Conservation (phyloP, 1,139 yeast species). For the Blastobotrys apis region DNA sequence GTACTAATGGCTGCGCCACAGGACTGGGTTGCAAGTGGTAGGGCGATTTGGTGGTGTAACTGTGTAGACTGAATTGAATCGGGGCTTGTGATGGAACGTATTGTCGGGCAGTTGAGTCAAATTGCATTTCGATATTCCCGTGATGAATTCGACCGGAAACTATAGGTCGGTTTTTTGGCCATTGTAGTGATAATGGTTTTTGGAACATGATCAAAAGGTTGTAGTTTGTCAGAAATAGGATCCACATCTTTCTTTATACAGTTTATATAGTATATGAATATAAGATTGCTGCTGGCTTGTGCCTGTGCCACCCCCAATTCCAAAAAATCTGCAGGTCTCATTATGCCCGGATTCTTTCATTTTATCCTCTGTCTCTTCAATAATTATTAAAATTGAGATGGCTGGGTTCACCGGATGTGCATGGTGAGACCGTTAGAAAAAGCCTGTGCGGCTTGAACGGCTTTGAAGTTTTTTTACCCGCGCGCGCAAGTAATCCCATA, state of each 20-base stretch:
- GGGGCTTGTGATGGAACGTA: constrained; percentile 7
- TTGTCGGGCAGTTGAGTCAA: neutral
- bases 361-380: too few relatives aligned
- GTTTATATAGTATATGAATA: too few relatives aligned
- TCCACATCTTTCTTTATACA: too few relatives aligned
- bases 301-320: too few relatives aligned
- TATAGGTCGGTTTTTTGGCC: constrained; percentile 8
- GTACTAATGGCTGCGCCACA: neutral
- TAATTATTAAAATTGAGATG: neutral
- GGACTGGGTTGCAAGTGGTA: neutral
- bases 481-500: too few relatives aligned
- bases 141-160: constrained; percentile 6
- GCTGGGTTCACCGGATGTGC: too few relatives aligned
- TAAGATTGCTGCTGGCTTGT: too few relatives aligned
- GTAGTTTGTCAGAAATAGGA: too few relatives aligned
- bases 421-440: too few relatives aligned
- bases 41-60: neutral
- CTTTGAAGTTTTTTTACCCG: too few relatives aligned
- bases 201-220: neutral
- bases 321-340: neutral
- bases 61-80: constrained; percentile 1
- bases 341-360: neutral
- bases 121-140: constrained; percentile 6
- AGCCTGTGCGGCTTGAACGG: too few relatives aligned
- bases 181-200: constrained; percentile 1